Evolutionary conservation across 495 filamentous ascomycete genomes (phyloP), one percentile per base, ranked within the genome.

Genomic region (Trichoderma gamsii): DNA sequence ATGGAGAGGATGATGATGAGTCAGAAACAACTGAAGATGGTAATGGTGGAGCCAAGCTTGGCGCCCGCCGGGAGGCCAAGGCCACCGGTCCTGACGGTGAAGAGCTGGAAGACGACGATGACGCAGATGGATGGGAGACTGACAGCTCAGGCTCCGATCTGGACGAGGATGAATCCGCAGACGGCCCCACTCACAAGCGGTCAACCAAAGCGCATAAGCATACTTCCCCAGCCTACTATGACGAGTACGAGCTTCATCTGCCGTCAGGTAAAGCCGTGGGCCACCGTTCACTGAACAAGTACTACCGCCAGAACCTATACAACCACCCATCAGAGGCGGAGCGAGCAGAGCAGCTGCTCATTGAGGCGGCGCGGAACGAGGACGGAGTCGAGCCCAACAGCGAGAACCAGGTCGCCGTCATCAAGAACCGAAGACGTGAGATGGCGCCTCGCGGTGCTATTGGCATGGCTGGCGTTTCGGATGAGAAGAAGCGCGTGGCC

Each of bases 181-280:
- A 91, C 65, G 79, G 86, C 64, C 84, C 84, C 65, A 77, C 80
- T 64, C 84, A 86, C 71, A 83, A 86, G 66, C 80, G 84, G 44
- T 82, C 90, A 11, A 74, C 86, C 4, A 89, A 90, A 74, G 88
- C 87, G 13, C 85, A 87, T 69, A 85, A 85, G 67, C 82, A 82
- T 49, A 77, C 79, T 27, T 84, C 86, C 65, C 89, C 92, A 6
- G 88, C 91, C 59, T 97, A 92, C 77, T 87, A 94, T 72, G 89
- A 92, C 68, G 95, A 98, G 32, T 92, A 90, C 73, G 96, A 98
- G 77, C 84, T 99, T 21, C 92, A 98, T 74, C 86, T 99, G n/a
- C 94, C 94, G 3, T 90, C 89, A 21, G 95, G 95, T 41, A 86
- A 89, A 67, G 89, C 89, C n/a, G 93, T 92, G 44, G 95, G 95